Evolutionary conservation across 176 grass and related monocot species (phyloP).

Genomic region (Puccinellia tenuiflora): DNA sequence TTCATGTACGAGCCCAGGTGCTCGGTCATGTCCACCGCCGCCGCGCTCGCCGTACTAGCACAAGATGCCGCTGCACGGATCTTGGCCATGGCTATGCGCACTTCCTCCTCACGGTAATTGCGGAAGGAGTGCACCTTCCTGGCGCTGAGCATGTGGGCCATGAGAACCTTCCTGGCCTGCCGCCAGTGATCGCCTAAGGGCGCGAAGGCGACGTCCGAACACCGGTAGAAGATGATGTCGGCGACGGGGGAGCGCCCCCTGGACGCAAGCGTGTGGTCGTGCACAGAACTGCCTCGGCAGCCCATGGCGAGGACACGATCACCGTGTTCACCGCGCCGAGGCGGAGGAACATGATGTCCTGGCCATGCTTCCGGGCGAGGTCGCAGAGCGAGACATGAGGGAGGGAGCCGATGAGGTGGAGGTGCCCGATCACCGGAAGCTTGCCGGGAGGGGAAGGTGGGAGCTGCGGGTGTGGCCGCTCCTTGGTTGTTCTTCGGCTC

Average conservation of each 20-base stretch:
- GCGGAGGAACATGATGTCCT: not conserved
- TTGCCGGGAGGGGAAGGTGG: not conserved
- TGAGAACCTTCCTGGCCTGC: not conserved
- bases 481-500: not conserved
- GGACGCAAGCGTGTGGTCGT: not conserved
- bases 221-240: not conserved
- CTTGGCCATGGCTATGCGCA: not conserved
- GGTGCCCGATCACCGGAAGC: not conserved
- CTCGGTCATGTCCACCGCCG: not conserved
- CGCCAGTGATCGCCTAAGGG: not conserved
- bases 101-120: not conserved
- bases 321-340: not conserved
- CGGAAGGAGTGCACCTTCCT: not conserved
- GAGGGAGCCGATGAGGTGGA: not conserved
- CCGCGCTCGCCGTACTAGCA: not conserved
- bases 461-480: not conserved
- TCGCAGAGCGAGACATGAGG: not conserved
- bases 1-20: not conserved
- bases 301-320: not conserved
- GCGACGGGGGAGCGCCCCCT: not conserved
- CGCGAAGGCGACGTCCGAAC: not conserved
- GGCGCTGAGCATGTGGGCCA: not conserved
- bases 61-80: not conserved
- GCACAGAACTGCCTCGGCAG: not conserved
- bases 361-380: not conserved